Conservation (phyloP, 805 yeast species). For the Metschnikowia continentalis region DNA sequence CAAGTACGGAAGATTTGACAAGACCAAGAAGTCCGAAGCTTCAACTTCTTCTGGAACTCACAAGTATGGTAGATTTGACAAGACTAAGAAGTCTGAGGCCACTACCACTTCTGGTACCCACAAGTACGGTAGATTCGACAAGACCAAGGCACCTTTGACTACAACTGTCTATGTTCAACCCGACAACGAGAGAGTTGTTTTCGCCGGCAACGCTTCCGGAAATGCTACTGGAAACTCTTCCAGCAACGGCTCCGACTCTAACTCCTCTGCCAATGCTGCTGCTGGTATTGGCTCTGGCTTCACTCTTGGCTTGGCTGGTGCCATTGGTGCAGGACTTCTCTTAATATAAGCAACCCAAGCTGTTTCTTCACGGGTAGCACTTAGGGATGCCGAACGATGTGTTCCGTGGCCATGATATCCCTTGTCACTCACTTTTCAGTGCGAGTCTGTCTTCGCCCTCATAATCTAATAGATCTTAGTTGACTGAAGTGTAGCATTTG, state of each 20-base stretch:
- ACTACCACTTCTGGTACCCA: conserved; percentile 33
- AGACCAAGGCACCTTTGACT: conserved; percentile 30
- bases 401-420: not conserved
- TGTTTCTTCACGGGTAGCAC: not conserved
- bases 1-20: conserved; percentile 24
- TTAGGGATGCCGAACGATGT: not conserved
- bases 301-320: conserved; percentile 37
- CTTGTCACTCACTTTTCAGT: not conserved
- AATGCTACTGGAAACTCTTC: conserved; percentile 15
- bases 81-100: conserved; percentile 32
- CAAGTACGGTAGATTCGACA: conserved; percentile 33
- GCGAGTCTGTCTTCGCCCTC: not conserved
- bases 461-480: not conserved
- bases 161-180: conserved; percentile 30
- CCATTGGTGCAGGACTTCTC: conserved; percentile 48
- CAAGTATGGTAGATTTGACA: conserved; percentile 29
- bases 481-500: not conserved
- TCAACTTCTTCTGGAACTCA: conserved; percentile 24
- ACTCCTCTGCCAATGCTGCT: conserved; percentile 24
- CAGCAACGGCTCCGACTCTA: conserved; percentile 20
- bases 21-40: conserved; percentile 14
- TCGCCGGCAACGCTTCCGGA: conserved; percentile 2
- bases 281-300: conserved; percentile 16
- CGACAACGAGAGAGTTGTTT: conserved; percentile 15
- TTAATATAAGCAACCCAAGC: conserved; percentile 21